Conservation (phyloP, 345 rosid species). For the Brassica rapa region DNA sequence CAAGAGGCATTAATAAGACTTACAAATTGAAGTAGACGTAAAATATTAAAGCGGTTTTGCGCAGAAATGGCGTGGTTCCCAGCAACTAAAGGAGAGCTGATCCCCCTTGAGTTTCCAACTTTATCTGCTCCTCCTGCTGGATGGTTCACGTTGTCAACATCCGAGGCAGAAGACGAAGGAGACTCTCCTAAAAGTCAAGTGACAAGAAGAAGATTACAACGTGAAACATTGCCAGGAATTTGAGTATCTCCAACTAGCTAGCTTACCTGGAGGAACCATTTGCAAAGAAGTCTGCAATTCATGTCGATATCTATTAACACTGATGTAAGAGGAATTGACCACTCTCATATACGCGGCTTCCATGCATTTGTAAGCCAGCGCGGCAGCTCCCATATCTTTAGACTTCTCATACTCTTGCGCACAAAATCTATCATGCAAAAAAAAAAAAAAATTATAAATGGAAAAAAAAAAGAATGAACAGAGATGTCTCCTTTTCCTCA, state of each 20-base stretch:
- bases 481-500: conserved; percentile 23
- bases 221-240: not conserved
- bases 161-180: conserved; percentile 98
- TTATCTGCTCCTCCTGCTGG: conserved; percentile 65
- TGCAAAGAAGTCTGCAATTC: conserved; percentile 76
- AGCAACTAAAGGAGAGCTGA: conserved; percentile 72
- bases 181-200: conserved; percentile 67
- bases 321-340: conserved; percentile 61
- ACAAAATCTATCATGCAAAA: conserved; percentile 62
- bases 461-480: conserved; percentile 2
- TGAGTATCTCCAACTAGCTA: not conserved
- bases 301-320: conserved; percentile 68
- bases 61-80: conserved; percentile 72
- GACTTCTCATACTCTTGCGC: conserved; percentile 93
- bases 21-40: conserved; percentile 77
- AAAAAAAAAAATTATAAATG: conserved; percentile 12
- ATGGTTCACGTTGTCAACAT: conserved; percentile 87
- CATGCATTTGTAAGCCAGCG: conserved; percentile 96
- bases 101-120: conserved; percentile 62
- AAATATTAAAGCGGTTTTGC: conserved; percentile 57
- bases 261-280: conserved; percentile 83
- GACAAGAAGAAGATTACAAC: conserved; percentile 31
- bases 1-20: conserved; percentile 44
- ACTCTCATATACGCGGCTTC: conserved; percentile 97
- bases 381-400: conserved; percentile 90